Conservation (phyloP, 192 early-diverging fungal species). For the Rhizophlyctis rosea region DNA sequence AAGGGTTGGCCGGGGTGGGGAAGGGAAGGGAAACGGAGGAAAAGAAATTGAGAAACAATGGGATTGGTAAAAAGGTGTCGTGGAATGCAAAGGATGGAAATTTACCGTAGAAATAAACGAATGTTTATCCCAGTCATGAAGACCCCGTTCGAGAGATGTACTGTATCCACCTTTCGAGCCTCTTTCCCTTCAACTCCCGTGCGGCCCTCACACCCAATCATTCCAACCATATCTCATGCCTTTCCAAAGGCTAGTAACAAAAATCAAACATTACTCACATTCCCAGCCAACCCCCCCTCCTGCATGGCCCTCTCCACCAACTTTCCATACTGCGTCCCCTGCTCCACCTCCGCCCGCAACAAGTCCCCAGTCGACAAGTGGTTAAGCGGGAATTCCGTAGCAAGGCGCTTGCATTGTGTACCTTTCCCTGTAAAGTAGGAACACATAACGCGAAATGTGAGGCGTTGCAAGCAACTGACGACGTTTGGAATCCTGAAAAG, state of each 20-base stretch:
- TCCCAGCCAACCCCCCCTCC: constrained; percentile 80
- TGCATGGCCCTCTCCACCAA: constrained; percentile 80
- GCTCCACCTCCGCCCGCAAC: constrained; percentile 74
- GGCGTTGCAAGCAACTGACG: background rate
- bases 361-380: constrained; percentile 95
- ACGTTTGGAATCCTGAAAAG: background rate
- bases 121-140: no score
- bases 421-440: constrained; percentile 70
- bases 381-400: constrained; percentile 83
- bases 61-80: no score
- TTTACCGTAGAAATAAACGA: no score
- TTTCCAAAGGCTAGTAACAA: constrained; percentile 56
- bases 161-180: no score
- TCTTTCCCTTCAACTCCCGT: no score
- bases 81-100: no score
- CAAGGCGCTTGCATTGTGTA: constrained; percentile 83
- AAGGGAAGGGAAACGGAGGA: no score
- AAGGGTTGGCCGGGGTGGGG: no score
- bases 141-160: no score
- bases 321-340: constrained; percentile 50
- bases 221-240: constrained; percentile 88
- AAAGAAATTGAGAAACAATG: no score
- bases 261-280: background rate
- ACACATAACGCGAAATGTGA: background rate
- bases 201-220: no score